Percentiles rank a stretch among this genome's conserved stretches.
phyloP scores from a whole-genome alignment of 2,329 filamentous ascomycete species.

The Xylaria sp. region DNA sequence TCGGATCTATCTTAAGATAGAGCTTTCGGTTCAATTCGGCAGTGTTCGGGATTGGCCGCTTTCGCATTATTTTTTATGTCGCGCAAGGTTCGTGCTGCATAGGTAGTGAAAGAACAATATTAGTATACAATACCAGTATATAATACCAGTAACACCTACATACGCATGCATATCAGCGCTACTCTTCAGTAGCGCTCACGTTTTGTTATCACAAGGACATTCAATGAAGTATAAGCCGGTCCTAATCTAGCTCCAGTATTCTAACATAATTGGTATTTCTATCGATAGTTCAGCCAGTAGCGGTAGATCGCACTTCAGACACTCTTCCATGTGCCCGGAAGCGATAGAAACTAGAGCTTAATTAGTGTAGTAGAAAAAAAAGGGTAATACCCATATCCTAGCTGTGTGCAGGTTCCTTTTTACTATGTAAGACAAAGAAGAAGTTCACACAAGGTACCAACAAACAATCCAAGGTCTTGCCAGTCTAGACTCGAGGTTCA shows the following conservation, averaged over 20 bases:
- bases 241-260: conserved; percentile 5
- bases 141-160: background rate
- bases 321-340: background rate
- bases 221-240: background rate
- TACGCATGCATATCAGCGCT: background rate
- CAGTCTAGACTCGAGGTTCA: conserved; percentile 4
- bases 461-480: background rate
- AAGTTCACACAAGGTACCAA: background rate
- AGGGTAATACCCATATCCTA: background rate
- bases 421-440: background rate
- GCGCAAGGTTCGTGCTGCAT: conserved; percentile 21
- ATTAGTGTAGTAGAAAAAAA: background rate
- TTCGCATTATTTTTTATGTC: conserved; percentile 25
- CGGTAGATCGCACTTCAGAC: conserved; percentile 20
- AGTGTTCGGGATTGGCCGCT: conserved; percentile 20
- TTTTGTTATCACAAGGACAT: background rate
- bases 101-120: conserved; percentile 5
- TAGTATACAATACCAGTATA: background rate
- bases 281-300: conserved; percentile 30
- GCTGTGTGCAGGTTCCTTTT: background rate
- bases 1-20: conserved; percentile 4
- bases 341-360: conserved; percentile 3
- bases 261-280: conserved; percentile 10
- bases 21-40: conserved; percentile 4
- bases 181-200: conserved; percentile 1